Conservation (phyloP, 176 grass and related monocot species). For the Paspalum vaginatum region DNA sequence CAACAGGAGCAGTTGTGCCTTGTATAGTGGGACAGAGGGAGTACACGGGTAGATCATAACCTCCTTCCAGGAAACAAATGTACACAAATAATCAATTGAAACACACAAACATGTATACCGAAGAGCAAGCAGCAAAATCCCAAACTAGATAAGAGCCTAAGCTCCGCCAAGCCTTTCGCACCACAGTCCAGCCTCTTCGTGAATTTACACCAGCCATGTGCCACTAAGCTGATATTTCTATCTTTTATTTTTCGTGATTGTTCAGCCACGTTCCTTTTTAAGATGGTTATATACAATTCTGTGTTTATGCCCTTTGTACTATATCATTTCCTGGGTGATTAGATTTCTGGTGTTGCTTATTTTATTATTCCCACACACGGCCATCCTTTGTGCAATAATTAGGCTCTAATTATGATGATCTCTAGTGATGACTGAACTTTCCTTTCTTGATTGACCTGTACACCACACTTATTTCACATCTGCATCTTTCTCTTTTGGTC, state of each 20-base stretch:
- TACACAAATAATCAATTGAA: not conserved
- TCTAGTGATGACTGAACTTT: constrained; percentile 12
- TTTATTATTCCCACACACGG: constrained; percentile 3
- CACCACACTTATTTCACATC: constrained; percentile 21
- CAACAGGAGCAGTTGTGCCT: too few relatives aligned
- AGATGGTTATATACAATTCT: constrained; percentile 17
- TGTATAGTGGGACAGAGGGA: too few relatives aligned
- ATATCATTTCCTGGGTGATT: constrained; percentile 26
- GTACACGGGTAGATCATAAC: constrained; percentile 3
- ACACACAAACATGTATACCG: not conserved
- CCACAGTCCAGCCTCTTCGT: not conserved
- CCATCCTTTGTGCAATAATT: constrained; percentile 32
- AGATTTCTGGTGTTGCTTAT: constrained; percentile 9
- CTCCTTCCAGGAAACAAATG: not conserved
- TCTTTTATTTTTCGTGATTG: constrained; percentile 23
- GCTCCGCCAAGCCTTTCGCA: not conserved
- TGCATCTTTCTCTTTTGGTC: constrained; percentile 33
- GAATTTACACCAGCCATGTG: not conserved
- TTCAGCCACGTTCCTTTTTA: constrained; percentile 22
- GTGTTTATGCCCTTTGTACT: constrained; percentile 6
- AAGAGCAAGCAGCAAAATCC: not conserved
- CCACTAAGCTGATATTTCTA: constrained; percentile 6
- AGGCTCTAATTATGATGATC: constrained; percentile 8
- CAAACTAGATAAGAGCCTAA: not conserved
- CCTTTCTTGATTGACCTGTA: constrained; percentile 23